phyloP scores from a whole-genome alignment of 345 rosid genomes.

The Clarkia xantiana region DNA sequence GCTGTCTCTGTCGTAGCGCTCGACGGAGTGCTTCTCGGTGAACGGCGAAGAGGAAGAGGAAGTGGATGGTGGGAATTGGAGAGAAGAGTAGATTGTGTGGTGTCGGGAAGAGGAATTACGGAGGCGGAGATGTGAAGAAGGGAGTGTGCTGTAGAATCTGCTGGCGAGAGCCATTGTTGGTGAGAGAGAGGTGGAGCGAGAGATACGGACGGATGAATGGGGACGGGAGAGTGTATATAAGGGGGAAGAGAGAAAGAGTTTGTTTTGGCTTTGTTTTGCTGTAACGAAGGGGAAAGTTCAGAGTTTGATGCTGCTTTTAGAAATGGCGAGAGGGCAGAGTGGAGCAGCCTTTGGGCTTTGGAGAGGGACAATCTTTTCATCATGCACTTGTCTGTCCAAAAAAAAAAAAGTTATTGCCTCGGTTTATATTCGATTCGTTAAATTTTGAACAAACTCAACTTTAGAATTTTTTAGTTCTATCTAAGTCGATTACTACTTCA shows the following conservation, averaged over 20 bases:
- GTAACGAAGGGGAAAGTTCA: too few species aligned
- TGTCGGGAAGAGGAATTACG: not conserved
- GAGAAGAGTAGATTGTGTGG: constrained; percentile 1
- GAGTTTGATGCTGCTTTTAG: too few species aligned
- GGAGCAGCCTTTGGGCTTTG: constrained; percentile 8
- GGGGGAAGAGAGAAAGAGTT: not conserved
- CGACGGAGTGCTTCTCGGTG: constrained; percentile 51
- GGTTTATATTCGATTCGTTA: too few species aligned
- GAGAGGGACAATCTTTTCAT: constrained; percentile 5
- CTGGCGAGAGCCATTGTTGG: constrained; percentile 12
- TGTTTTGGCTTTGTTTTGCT: constrained; percentile 4
- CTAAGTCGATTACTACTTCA: too few species aligned
- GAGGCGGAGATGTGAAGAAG: not conserved
- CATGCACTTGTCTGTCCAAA: too few species aligned
- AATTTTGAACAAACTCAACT: too few species aligned
- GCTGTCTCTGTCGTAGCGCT: constrained; percentile 51
- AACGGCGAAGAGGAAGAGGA: constrained; percentile 33
- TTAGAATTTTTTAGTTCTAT: too few species aligned
- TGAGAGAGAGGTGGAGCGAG: not conserved
- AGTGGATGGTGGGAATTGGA: constrained; percentile 11
- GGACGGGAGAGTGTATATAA: constrained; percentile 6
- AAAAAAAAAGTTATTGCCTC: too few species aligned
- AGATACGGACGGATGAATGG: constrained; percentile 1
- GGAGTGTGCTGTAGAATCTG: not conserved
- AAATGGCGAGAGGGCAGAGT: constrained; percentile 7